Base-by-base conservation (phyloP, 2,329 filamentous ascomycete genomes). In the Graphilbum fragrans region DNA sequence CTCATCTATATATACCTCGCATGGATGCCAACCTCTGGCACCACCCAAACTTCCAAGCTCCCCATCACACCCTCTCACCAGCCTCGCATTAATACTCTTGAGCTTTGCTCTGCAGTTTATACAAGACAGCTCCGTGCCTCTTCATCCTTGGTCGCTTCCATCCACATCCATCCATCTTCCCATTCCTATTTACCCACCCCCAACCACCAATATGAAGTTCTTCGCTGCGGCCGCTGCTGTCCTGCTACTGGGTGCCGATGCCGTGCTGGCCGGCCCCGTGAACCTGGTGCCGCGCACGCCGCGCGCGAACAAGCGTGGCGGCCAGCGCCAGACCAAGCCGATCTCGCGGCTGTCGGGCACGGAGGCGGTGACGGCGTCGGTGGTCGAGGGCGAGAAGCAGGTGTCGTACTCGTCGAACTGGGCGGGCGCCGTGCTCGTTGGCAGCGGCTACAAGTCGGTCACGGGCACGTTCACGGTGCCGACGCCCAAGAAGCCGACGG, bases 391-490 rank as follows among this genome's bases (percentile, higher is more conserved):
- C 4, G 71, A 70, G 23, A 53, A 67, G 50, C 63, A 52, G 5
- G 72, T 71, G 22, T 64, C 62, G 16, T 67, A 79, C 57, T 64
- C 60, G 3, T 72, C 72, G 51, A 80, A 46, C 44, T 46, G 44
- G 44, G 29, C 41, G 1, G 44, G 44, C 14, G 44, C 44, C 11
- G 44, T 46, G 14, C 41, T 43, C 14, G 31, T 46, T 33, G 38
- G 41, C 38, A 27, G 35, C 5, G 39, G 39, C 25, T 46, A 37
- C 41, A 44, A 12, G n/a, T 19, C 14, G 3, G 38, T 47, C n/a
- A 41, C 38, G 10, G 45, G 45, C 41, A 45, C 41, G 8, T 41
- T 47, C 31, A 37, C 46, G 11, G 52, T 50, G 10, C 54, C 54
- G 9, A 45, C 49, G n/a, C 45, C 55, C 37, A 45, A 33, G 39